Percentiles rank a stretch among this genome's conserved stretches.
Evolutionary conservation across 371 early-diverging fungal genomes (phyloP).

Genomic region (Conidiobolus incongruus): DNA sequence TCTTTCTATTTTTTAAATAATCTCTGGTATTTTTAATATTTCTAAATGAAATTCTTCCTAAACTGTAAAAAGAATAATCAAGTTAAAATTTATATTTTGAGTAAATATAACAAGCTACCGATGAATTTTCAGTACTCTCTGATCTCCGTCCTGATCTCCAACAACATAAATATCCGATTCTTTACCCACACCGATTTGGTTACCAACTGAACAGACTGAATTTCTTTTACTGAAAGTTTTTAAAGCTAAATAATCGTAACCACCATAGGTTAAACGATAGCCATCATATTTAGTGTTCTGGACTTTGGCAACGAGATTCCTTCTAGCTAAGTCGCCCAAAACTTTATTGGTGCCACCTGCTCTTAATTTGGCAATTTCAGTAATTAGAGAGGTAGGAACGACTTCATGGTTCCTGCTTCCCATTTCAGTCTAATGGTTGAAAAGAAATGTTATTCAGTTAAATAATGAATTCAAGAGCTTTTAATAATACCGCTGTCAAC

Average conservation of each 20-base stretch:
- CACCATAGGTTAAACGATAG: conserved; percentile 95
- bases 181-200: conserved; percentile 99
- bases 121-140: conserved; percentile 79
- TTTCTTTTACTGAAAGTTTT: conserved; percentile 78
- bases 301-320: conserved; percentile 70
- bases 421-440: conserved; percentile 70
- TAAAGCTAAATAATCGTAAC: conserved; percentile 97
- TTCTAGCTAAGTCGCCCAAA: conserved; percentile 63
- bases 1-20: conserved; percentile 74
- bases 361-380: conserved; percentile 67
- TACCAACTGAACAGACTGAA: conserved; percentile 83
- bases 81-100: too few relatives aligned
- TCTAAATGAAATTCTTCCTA: conserved; percentile 95
- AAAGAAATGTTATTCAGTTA: neutral
- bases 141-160: conserved; percentile 70
- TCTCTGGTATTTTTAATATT: conserved; percentile 96
- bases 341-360: conserved; percentile 68
- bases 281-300: conserved; percentile 83
- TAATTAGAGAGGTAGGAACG: conserved; percentile 74
- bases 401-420: conserved; percentile 95
- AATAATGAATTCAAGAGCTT: neutral
- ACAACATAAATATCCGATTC: conserved; percentile 94
- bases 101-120: too few relatives aligned
- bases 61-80: conserved; percentile 18
- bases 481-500: conserved; percentile 56